These are phyloP conservation scores for Monosporascus sp. DNA, from an alignment of 2,329 filamentous ascomycete genomes.

Conservation along the genomic window DNA sequence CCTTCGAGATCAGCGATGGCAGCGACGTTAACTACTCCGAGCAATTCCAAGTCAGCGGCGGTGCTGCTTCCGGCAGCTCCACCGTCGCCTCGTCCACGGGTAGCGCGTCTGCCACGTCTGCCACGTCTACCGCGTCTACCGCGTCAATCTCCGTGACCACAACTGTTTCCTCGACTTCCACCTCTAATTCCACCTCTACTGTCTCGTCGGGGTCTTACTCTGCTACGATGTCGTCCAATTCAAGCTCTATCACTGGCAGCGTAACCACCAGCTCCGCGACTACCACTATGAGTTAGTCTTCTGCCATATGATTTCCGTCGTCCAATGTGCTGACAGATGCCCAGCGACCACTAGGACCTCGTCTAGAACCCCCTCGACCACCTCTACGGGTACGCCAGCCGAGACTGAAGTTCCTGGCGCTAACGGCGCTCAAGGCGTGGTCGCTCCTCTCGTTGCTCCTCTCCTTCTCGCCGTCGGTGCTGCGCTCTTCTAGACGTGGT, in stretches of 20 bases:
- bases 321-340: neutral
- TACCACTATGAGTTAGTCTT: constrained; percentile 1
- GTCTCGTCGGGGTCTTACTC: neutral
- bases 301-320: neutral
- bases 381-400: constrained; percentile 7
- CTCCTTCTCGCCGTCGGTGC: constrained; percentile 19
- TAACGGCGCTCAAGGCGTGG: constrained; percentile 21
- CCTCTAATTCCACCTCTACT: neutral
- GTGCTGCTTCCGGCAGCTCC: constrained; percentile 7
- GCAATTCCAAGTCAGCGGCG: constrained; percentile 31
- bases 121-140: constrained; percentile 13
- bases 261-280: constrained; percentile 2
- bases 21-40: constrained; percentile 39
- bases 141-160: constrained; percentile 17
- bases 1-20: constrained; percentile 39
- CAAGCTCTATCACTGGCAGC: neutral
- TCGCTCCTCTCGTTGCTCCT: constrained; percentile 22
- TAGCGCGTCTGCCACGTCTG: constrained; percentile 7
- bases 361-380: constrained; percentile 4
- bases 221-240: neutral
- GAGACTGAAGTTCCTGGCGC: constrained; percentile 18
- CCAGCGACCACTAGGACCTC: constrained; percentile 11
- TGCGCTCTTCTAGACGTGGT: constrained; percentile 17
- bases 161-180: neutral
- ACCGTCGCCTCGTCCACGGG: constrained; percentile 4